phyloP scores from a whole-genome alignment of 805 yeast genomes.

The Kodamaea laetipori region DNA sequence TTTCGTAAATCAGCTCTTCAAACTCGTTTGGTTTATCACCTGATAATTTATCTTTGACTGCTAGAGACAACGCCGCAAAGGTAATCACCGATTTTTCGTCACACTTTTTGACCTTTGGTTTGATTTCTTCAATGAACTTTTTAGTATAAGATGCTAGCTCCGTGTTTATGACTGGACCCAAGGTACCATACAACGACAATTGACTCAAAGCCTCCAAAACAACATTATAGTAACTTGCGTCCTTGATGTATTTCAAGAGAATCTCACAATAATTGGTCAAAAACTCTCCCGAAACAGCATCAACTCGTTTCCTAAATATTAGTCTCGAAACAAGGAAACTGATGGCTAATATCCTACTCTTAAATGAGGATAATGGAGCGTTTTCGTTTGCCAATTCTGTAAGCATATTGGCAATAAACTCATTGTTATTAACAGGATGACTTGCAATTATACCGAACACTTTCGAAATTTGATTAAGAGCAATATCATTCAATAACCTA shows the following conservation, averaged over 20 bases:
- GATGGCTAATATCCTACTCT: slow-evolving; percentile 30
- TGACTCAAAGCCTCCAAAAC: slow-evolving; percentile 47
- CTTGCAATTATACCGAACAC: slow-evolving; percentile 52
- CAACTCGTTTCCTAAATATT: slow-evolving; percentile 27
- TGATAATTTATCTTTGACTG: slow-evolving; percentile 10
- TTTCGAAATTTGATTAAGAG: slow-evolving; percentile 40
- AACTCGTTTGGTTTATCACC: slow-evolving; percentile 22
- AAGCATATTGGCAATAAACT: slow-evolving; percentile 6
- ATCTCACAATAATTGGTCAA: slow-evolving; percentile 8
- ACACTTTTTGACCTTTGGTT: slow-evolving; percentile 49
- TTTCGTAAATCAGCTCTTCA: slow-evolving; percentile 52
- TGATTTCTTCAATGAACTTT: slow-evolving; percentile 24
- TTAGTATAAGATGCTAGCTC: slow-evolving; percentile 20
- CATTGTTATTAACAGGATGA: slow-evolving; percentile 31
- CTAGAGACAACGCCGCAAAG: slow-evolving; percentile 56
- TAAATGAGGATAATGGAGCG: not conserved
- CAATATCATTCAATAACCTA: slow-evolving; percentile 23
- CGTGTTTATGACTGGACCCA: slow-evolving; percentile 37
- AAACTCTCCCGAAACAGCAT: slow-evolving; percentile 4
- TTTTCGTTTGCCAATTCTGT: slow-evolving; percentile 19
- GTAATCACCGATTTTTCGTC: slow-evolving; percentile 63
- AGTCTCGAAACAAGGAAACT: slow-evolving; percentile 53
- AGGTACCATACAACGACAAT: slow-evolving; percentile 46
- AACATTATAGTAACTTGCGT: slow-evolving; percentile 23
- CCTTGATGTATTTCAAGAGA: slow-evolving; percentile 17